phyloP scores from a whole-genome alignment of 164 flowering plant species.

The Echeveria elegans region DNA sequence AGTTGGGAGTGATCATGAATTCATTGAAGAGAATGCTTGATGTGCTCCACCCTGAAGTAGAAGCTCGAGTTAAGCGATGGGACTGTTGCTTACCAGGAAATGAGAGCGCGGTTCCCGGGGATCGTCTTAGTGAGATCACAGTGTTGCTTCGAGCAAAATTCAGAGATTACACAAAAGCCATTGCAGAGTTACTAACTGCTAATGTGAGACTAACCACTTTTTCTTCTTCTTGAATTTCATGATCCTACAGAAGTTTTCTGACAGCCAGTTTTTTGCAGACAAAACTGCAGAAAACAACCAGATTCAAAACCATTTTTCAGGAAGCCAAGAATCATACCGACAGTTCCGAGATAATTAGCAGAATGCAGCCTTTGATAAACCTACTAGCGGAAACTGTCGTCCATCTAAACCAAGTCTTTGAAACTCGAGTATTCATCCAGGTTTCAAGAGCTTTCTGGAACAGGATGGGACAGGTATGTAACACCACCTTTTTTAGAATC shows the following conservation, averaged over 20 bases:
- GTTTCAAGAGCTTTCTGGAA: conserved; percentile 8
- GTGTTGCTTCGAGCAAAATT: conserved; percentile 91
- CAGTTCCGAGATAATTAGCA: background rate
- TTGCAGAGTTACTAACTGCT: conserved; percentile 74
- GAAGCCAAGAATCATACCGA: conserved; percentile 5
- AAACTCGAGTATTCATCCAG: conserved; percentile 2
- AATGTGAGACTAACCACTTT: conserved; percentile 44
- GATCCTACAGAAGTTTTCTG: background rate
- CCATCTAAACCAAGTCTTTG: conserved; percentile 5
- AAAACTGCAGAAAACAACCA: conserved; percentile 5
- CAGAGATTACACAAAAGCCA: conserved; percentile 74
- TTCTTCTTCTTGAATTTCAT: background rate
- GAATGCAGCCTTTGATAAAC: conserved; percentile 7
- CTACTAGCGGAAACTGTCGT: background rate
- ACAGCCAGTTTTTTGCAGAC: background rate
- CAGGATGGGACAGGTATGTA: conserved; percentile 10
- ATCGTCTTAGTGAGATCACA: conserved; percentile 80
- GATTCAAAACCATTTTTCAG: conserved; percentile 1
- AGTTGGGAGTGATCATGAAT: conserved; percentile 83
- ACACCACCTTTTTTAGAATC: too few species aligned
- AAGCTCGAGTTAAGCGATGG: conserved; percentile 65
- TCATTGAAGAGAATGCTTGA: conserved; percentile 92
- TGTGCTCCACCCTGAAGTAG: conserved; percentile 70
- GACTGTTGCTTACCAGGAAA: conserved; percentile 68
- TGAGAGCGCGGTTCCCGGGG: conserved; percentile 66